Evolutionary conservation across 495 filamentous ascomycete genomes (phyloP), one percentile per base, ranked within the genome.

Genomic region (Penicillium odoratum): DNA sequence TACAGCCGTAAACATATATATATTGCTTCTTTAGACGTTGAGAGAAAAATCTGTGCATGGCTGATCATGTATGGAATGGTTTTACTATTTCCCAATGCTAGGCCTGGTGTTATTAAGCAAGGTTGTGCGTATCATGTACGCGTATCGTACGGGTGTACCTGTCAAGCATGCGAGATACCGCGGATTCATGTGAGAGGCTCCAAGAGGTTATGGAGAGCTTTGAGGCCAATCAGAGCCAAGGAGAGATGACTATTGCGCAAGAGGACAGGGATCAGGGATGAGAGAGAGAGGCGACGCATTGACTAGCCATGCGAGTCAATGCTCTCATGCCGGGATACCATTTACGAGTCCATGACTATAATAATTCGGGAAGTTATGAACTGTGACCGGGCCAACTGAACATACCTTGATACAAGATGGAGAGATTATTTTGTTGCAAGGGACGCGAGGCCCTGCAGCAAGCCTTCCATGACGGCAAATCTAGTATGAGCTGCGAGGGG

Each of bases 131-230:
- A 26, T 29, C 11, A 21, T 29, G 21, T 47, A 46, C 7, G 11
- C 25, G 26, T n/a, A 25, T 49, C 31, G 43, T 29, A 45, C 48
- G 33, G 45, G 40, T 55, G 61, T 58, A 45, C 55, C 63, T 66
- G 63, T 63, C 63, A 64, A 63, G 60, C 58, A 66, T 65, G 65
- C 62, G 45, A 65, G 62, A 61, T 61, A 62, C 58, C 60, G 63
- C 62, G 60, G 60, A 36, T 62, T 68, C 62, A 65, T 63, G 62
- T 68, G 65, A 62, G 62, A 64, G 29, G 38, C 26, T 56, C 38
- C 44, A 29, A 40, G 30, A 28, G 18, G 13, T 16, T n/a, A 48
- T 33, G 26, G 2, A 48, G 25, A 48, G 46, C 15, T 31, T 48
- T 28, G 6, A 38, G 25, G 47, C 64, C 61, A 64, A 59, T 66